Evolutionary conservation across 495 filamentous ascomycete species (phyloP).

Genomic region (Aspergillus incahuasiensis): DNA sequence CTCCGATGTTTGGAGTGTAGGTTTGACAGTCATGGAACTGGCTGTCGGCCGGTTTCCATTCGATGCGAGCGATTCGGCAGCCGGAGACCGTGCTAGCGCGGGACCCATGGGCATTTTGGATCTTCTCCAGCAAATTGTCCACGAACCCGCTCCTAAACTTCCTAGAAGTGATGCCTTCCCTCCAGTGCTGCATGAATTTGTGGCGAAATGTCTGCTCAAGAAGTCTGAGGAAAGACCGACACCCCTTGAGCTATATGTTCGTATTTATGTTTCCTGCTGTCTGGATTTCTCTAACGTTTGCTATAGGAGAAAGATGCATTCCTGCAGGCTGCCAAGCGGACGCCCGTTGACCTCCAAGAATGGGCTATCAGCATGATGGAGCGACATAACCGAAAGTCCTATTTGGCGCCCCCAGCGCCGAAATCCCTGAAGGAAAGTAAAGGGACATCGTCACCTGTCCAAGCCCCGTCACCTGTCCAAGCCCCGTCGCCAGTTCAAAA

Average conservation of each 20-base stretch:
- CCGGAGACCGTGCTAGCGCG: slow-evolving; percentile 60
- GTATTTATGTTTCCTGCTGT: slow-evolving; percentile 1
- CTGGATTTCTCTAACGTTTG: slow-evolving; percentile 19
- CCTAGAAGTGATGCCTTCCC: slow-evolving; percentile 98
- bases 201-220: slow-evolving; percentile 91
- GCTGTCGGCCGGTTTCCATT: slow-evolving; percentile 97
- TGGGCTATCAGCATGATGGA: slow-evolving; percentile 93
- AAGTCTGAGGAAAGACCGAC: slow-evolving; percentile 82
- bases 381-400: slow-evolving; percentile 84
- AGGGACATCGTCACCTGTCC: slow-evolving; percentile 13
- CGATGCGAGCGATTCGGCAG: slow-evolving; percentile 69
- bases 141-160: slow-evolving; percentile 87
- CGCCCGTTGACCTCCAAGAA: slow-evolving; percentile 80
- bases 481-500: slow-evolving; percentile 9
- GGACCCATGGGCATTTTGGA: slow-evolving; percentile 93
- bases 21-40: slow-evolving; percentile 91
- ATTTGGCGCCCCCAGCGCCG: slow-evolving; percentile 64
- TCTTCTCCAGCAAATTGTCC: slow-evolving; percentile 93
- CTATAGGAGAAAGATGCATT: slow-evolving; percentile 81
- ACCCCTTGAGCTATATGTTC: slow-evolving; percentile 72
- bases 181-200: slow-evolving; percentile 88
- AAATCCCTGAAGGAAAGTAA: slow-evolving; percentile 37
- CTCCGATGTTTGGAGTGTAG: slow-evolving; percentile 98
- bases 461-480: not conserved
- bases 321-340: slow-evolving; percentile 90